Conservation (phyloP, 2,329 filamentous ascomycete genomes). For the Fusarium coffeatum region DNA sequence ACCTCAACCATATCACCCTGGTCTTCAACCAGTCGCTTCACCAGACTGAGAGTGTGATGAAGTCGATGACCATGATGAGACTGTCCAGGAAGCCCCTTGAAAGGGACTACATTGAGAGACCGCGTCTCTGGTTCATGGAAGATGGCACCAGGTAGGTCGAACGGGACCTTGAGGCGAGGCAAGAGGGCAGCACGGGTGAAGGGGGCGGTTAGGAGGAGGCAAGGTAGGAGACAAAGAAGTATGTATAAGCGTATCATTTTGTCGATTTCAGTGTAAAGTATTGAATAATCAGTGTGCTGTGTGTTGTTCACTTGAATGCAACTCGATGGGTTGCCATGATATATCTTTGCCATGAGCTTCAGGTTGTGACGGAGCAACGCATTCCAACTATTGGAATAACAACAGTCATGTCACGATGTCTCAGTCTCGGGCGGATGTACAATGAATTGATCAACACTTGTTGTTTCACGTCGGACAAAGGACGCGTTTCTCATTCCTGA, state of each 20-base stretch:
- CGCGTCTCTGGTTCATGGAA: constrained; percentile 19
- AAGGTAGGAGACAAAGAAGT: constrained; percentile 34
- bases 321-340: constrained; percentile 17
- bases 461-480: constrained; percentile 17
- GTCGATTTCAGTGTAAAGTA: constrained; percentile 13
- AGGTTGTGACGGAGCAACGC: constrained; percentile 49
- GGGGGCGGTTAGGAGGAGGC: constrained; percentile 20
- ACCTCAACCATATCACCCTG: constrained; percentile 44
- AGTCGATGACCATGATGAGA: constrained; percentile 19
- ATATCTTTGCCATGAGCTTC: constrained; percentile 33
- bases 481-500: constrained; percentile 34
- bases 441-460: constrained; percentile 35
- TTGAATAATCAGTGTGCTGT: constrained; percentile 7
- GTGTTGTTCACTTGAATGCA: neutral
- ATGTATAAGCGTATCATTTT: constrained; percentile 42
- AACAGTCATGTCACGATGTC: constrained; percentile 40
- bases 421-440: constrained; percentile 22
- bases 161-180: constrained; percentile 6
- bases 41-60: constrained; percentile 30
- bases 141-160: constrained; percentile 17
- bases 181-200: constrained; percentile 25
- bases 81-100: constrained; percentile 17
- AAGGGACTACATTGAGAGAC: constrained; percentile 18
- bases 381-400: constrained; percentile 47
- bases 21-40: constrained; percentile 44